Evolutionary conservation across 1,284 basidiomycete species (phyloP).

Genomic region (Tranzscheliella williamsii): DNA sequence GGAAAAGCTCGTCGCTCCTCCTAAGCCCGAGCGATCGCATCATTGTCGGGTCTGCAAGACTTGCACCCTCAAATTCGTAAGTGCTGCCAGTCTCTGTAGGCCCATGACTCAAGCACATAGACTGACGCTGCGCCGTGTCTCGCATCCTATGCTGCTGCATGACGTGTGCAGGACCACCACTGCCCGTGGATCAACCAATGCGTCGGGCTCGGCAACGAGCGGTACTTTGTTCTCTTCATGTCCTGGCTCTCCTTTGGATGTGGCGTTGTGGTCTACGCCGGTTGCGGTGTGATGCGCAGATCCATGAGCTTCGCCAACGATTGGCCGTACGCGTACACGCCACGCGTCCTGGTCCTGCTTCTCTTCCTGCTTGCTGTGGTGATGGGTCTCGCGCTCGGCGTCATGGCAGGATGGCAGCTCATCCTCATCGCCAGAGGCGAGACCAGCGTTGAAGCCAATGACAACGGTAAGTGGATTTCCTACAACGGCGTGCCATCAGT

Average conservation of each 20-base stretch:
- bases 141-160: slow-evolving; percentile 1
- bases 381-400: slow-evolving; percentile 73
- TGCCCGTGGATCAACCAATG: slow-evolving; percentile 91
- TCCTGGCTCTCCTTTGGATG: slow-evolving; percentile 61
- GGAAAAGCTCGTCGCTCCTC: slow-evolving; percentile 55
- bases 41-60: slow-evolving; percentile 91
- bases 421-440: slow-evolving; percentile 77
- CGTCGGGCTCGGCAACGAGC: slow-evolving; percentile 88
- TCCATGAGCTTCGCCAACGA: slow-evolving; percentile 10
- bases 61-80: slow-evolving; percentile 89
- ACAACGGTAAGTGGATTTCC: slow-evolving; percentile 69
- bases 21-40: slow-evolving; percentile 87
- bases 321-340: slow-evolving; percentile 71
- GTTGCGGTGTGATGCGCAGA: slow-evolving; percentile 14
- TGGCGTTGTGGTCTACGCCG: slow-evolving; percentile 32
- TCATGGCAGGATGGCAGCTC: slow-evolving; percentile 82
- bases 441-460: slow-evolving; percentile 87
- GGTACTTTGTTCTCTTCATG: slow-evolving; percentile 96
- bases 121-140: not conserved
- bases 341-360: slow-evolving; percentile 71
- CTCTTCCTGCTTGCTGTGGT: slow-evolving; percentile 71
- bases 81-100: no score
- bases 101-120: not conserved
- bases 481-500: no score
- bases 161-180: no score